phyloP scores from a whole-genome alignment of 2,329 filamentous ascomycete species.

The Periconia macrospinosa region DNA sequence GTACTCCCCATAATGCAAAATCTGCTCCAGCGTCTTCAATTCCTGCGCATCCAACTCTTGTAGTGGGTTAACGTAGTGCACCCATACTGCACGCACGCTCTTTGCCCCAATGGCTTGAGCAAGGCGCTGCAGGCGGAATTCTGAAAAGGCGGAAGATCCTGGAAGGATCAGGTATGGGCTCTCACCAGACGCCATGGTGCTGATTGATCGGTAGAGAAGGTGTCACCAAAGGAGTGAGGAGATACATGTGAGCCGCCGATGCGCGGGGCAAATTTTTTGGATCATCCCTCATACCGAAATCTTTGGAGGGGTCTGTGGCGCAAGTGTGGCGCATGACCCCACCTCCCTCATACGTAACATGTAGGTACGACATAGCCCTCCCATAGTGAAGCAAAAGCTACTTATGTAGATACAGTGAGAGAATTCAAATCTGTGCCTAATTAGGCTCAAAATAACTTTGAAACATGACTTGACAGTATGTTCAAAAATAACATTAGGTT shows the following conservation, averaged over 20 bases:
- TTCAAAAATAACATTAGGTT: no score
- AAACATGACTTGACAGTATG: no score
- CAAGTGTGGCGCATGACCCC: not conserved
- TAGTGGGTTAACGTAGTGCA: slow-evolving; percentile 53
- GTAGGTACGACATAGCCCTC: no score
- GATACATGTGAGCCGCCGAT: not conserved
- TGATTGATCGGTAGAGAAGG: not conserved
- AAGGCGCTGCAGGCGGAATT: slow-evolving; percentile 52
- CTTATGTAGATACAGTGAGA: no score
- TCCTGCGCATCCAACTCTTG: slow-evolving; percentile 47
- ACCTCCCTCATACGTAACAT: not conserved
- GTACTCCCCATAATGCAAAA: slow-evolving; percentile 62
- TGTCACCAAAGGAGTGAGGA: not conserved
- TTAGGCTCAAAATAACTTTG: no score
- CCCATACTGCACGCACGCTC: slow-evolving; percentile 53
- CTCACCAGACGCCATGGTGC: slow-evolving; percentile 34
- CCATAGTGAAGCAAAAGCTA: no score
- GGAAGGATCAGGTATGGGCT: slow-evolving; percentile 50
- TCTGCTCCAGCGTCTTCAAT: slow-evolving; percentile 57
- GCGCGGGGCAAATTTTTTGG: slow-evolving; percentile 1
- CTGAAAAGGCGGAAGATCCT: slow-evolving; percentile 58
- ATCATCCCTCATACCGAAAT: not conserved
- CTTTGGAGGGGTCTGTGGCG: slow-evolving; percentile 10
- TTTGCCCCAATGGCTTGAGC: slow-evolving; percentile 50
- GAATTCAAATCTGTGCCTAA: no score